A percentile compares a stretch with the other conserved stretches of the same genome.
These are phyloP conservation scores for Ceratopteris richardii DNA, from an alignment of 75 land plant genomes.

Conservation along the genomic window DNA sequence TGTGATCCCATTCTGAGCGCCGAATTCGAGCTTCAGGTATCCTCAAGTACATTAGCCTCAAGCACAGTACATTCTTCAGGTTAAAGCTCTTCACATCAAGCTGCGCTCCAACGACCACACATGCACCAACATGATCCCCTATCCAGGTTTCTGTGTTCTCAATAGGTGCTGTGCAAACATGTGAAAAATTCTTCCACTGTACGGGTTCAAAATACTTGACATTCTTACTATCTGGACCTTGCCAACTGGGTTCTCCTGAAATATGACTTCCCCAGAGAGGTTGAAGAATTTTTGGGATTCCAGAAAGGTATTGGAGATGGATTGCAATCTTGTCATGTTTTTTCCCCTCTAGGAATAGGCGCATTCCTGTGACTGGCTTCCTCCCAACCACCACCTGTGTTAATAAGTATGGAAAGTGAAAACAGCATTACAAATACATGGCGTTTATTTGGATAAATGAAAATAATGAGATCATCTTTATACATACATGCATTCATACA, in stretches of 20 bases:
- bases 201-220: conserved; percentile 58
- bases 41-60: conserved; percentile 56
- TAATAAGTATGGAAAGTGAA: too few relatives aligned
- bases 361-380: conserved; percentile 63
- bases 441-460: too few relatives aligned
- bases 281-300: conserved; percentile 51
- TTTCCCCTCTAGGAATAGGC: conserved; percentile 59
- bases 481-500: too few relatives aligned
- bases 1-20: conserved; percentile 72
- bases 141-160: conserved; percentile 40
- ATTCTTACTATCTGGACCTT: conserved; percentile 15
- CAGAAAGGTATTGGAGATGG: conserved; percentile 65
- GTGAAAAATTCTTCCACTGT: conserved; percentile 58
- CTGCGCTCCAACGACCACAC: conserved; percentile 83
- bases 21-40: conserved; percentile 41
- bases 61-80: conserved; percentile 58
- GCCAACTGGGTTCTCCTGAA: too few relatives aligned
- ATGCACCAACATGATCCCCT: conserved; percentile 23
- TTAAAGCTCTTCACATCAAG: conserved; percentile 42
- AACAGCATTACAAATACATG: too few relatives aligned
- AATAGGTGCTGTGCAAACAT: conserved; percentile 73
- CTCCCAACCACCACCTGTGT: conserved; percentile 66
- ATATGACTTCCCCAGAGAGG: conserved; percentile 14
- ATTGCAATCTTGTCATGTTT: conserved; percentile 56
- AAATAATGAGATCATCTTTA: too few relatives aligned